Evolutionary conservation across 2,329 filamentous ascomycete genomes (phyloP), one percentile per base, ranked within the genome.

Genomic region (Scopulariopsis brevicaulis): DNA sequence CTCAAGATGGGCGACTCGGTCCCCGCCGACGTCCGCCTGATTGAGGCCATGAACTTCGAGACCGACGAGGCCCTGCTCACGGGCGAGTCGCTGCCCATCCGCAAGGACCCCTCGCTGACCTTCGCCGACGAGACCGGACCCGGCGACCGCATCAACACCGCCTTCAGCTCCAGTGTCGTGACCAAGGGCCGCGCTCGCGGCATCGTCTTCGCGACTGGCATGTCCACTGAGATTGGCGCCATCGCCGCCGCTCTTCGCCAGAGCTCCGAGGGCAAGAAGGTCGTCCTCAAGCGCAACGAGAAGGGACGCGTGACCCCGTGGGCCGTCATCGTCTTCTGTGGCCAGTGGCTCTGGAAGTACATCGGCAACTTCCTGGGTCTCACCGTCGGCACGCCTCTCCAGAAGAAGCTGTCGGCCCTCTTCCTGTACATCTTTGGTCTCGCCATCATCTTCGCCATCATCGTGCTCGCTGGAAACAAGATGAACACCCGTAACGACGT

Each of bases 381-480:
- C 60, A 85, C 81, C 58, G 79, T 86, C 14, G 86, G 86, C 53
- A 89, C 86, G 11, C 86, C 86, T 2, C 74, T 89, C 22, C 84
- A 88, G 68, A 78, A 80, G 63, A 87, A 86, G 65, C 74, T 89
- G n/a, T 86, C 84, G 54, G 81, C 82, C 67, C 77, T 89, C 55
- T 86, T 85, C 24, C 74, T 88, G n/a, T 68, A 86, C 2, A 77
- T 89, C 2, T 88, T 89, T 65, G 77, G 74, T 35, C 79, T 87
- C 56, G 86, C 86, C 2, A 79, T 89, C 18, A 65, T 89, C 25
- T 86, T 84, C 60, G 85, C 85, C 8, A 80, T 89, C 62, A 82
- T 89, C 63, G 85, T 88, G 50, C 77, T 87, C 53, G 85, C 75
- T 8, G 81, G 84, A 57, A 88, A 86, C 68, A 64, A 76, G 1